Evolutionary conservation across 1,139 yeast species (phyloP).

Genomic region (Zygoascus hellenicus): DNA sequence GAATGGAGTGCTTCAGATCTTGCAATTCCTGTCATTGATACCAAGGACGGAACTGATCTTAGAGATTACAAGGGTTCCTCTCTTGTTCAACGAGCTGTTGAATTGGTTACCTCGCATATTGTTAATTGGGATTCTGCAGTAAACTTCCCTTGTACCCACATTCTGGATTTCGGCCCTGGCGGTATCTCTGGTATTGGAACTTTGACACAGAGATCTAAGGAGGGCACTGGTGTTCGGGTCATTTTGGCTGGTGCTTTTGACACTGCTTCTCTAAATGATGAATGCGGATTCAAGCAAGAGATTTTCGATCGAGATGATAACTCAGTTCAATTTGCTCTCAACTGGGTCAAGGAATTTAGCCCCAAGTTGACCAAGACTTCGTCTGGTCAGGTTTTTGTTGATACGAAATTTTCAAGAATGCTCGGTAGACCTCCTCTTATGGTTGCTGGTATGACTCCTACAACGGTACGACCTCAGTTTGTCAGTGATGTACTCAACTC

Average conservation of each 20-base stretch:
- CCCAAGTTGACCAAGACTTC: conserved; percentile 76
- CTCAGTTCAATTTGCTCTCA: conserved; percentile 72
- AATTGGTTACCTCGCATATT: conserved; percentile 79
- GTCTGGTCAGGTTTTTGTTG: conserved; percentile 62
- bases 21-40: conserved; percentile 85
- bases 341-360: conserved; percentile 85
- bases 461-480: conserved; percentile 90
- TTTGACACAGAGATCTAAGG: conserved; percentile 93
- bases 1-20: conserved; percentile 52
- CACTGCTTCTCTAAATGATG: conserved; percentile 58
- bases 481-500: conserved; percentile 91
- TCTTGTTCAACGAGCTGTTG: conserved; percentile 60
- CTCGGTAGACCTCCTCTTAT: conserved; percentile 93
- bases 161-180: conserved; percentile 97
- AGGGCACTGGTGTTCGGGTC: conserved; percentile 95
- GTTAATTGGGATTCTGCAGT: conserved; percentile 96
- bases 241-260: conserved; percentile 91
- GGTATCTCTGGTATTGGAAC: conserved; percentile 96
- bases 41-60: conserved; percentile 78
- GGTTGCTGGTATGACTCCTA: conserved; percentile 99
- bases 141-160: conserved; percentile 71
- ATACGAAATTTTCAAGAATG: conserved; percentile 88
- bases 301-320: conserved; percentile 64
- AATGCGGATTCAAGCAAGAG: conserved; percentile 94
- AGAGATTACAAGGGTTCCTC: conserved; percentile 46